Base-by-base conservation (phyloP, 139 green algal species). In the Chlorella sorokiniana region DNA sequence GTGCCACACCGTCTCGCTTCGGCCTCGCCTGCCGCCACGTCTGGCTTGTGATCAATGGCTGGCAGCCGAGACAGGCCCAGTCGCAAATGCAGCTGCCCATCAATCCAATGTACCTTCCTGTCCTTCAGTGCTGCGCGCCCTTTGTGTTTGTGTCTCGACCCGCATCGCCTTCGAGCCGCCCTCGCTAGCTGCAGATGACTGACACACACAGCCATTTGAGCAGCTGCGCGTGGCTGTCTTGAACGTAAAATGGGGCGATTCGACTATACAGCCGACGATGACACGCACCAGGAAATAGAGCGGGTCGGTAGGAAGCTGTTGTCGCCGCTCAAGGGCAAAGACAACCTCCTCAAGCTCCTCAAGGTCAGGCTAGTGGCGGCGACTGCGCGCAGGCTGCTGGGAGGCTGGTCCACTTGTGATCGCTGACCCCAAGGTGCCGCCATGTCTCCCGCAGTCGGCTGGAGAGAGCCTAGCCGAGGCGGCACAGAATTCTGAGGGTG, bases 331-430 rank as follows among this genome's bases (percentile, higher is more conserved):
- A 87, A 87, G 41, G 70, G 84, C 52, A 94, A 90, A 56, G 91
- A 94, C 69, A 69, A 68, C 2, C n/a, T 89, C 22, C 18, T 92
- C 27, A 88, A 89, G 72, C 33, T 76, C 7, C 74, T 94, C 14
- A 94, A 93, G 79, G 88, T 89, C 40, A 29, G 56, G 16, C 6
- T 65, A 29, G 29, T 65, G 6, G 56, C 56, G 11, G 56, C 18
- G 18, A 16, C 56, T 65, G 56, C 22, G 29, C 18, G 18, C 56
- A 33, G 29, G 56, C 18, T 22, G n/a, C 56, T 33, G 48, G 14
- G 16, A 25, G 48, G 48, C 48, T 16, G 48, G 48, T 16, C 48
- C 14, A 3, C 11, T 41, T 27, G 51, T 48, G 71, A 78, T 78
- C 71, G 9, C 71, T 23, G 7, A 18, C 48, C 31, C 48, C 33